Evolutionary conservation across 2,329 filamentous ascomycete species (phyloP).

Genomic region (Epichloe elymi): DNA sequence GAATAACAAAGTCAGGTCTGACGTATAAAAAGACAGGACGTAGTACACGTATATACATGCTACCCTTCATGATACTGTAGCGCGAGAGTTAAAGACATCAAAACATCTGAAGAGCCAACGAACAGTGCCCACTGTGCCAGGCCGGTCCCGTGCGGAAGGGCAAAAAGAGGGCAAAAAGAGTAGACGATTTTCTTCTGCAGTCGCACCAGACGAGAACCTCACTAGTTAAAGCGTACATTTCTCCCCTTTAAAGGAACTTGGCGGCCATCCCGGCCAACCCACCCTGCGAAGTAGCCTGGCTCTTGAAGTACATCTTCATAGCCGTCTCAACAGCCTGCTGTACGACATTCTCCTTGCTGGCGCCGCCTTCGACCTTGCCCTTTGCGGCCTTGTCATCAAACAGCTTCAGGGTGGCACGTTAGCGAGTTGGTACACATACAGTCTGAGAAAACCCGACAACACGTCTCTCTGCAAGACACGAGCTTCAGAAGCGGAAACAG

Average conservation of each 20-base stretch:
- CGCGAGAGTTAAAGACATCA: too few relatives aligned
- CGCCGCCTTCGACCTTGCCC: slow-evolving; percentile 39
- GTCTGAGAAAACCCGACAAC: neutral
- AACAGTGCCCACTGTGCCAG: too few relatives aligned
- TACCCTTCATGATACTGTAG: too few relatives aligned
- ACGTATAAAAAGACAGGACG: neutral
- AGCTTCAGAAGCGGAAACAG: neutral
- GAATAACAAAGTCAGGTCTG: neutral
- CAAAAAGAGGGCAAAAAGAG: neutral
- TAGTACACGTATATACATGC: neutral
- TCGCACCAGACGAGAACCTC: too few relatives aligned
- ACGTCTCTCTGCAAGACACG: too few relatives aligned
- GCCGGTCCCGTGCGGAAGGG: neutral
- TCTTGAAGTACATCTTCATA: slow-evolving; percentile 83
- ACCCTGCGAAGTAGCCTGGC: slow-evolving; percentile 37
- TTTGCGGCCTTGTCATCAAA: slow-evolving; percentile 45
- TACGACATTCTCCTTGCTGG: slow-evolving; percentile 70
- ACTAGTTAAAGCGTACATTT: too few relatives aligned
- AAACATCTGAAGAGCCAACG: too few relatives aligned
- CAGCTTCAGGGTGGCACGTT: slow-evolving; percentile 25
- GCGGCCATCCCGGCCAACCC: slow-evolving; percentile 32
- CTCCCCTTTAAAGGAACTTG: slow-evolving; percentile 23
- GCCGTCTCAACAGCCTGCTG: slow-evolving; percentile 75
- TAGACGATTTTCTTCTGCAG: too few relatives aligned
- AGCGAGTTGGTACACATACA: neutral